Percentiles rank a stretch among this genome's conserved stretches.
Evolutionary conservation across 179 eudicot species (phyloP).

Genomic region (Drosera spatulata): DNA sequence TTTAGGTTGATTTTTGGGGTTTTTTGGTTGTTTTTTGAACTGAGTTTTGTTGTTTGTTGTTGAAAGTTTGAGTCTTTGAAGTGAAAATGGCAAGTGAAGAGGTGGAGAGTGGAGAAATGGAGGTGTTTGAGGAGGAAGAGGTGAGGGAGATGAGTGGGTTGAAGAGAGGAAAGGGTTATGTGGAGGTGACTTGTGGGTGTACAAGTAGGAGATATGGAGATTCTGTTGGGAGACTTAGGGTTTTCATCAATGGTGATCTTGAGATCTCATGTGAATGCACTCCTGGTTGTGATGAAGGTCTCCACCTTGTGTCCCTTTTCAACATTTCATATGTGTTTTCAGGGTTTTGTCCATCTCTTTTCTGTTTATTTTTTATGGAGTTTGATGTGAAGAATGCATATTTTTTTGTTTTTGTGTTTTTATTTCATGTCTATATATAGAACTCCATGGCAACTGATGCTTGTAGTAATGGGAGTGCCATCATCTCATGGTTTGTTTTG

Average conservation of each 20-base stretch:
- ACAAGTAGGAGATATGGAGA: conserved; percentile 64
- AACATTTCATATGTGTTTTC: too few species aligned
- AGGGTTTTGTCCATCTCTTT: too few species aligned
- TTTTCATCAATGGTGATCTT: conserved; percentile 44
- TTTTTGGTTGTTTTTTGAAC: conserved; percentile 1
- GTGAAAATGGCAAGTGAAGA: conserved; percentile 17
- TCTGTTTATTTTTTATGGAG: too few species aligned
- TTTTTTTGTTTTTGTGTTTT: too few species aligned
- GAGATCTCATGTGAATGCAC: conserved; percentile 55
- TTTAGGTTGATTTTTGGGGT: neutral
- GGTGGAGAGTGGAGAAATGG: conserved; percentile 8
- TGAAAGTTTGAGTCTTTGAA: conserved; percentile 1
- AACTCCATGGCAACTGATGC: too few species aligned
- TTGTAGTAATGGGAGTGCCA: too few species aligned
- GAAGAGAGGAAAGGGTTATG: conserved; percentile 25
- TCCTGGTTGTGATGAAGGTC: conserved; percentile 65
- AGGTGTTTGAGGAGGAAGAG: conserved; percentile 48
- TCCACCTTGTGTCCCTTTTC: neutral
- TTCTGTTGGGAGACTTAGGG: conserved; percentile 69
- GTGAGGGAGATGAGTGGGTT: conserved; percentile 51
- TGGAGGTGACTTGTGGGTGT: conserved; percentile 65
- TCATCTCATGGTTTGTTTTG: too few species aligned
- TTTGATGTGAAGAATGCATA: too few species aligned
- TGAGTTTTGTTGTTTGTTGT: neutral
- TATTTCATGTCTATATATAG: too few species aligned